Evolutionary conservation across 768 basidiomycete genomes (phyloP), one percentile per base, ranked within the genome.

Genomic region (Termitomyces sp.): DNA sequence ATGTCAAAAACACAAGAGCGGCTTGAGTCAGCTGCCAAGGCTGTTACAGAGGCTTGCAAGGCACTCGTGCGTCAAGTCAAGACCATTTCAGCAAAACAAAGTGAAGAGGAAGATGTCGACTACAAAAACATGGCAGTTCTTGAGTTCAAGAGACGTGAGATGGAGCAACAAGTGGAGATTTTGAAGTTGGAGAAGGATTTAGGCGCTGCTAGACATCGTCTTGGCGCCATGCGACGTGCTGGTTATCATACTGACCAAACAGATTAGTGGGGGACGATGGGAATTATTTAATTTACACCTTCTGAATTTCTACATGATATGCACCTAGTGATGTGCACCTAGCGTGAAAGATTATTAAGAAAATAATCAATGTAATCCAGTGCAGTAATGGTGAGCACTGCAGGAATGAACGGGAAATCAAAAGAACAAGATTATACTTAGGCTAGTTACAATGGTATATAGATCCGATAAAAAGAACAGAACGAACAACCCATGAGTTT

Each of bases 111-210:
- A 62, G 87, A 91, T n/a, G 80, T 85, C 13, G 86, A 91, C 72
- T 98, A 93, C 77, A 89, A 89, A 73, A 87, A 87, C 62, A 95
- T 98, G 93, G 91, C 93, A 3, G 87, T 80, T 45, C 79, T 97
- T 68, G 95, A 99, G 74, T 98, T 95, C 84, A 98, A 98, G 81
- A 90, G 85, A 68, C 82, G 88, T 51, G 96, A 98, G 82, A 98
- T 99, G 95, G 97, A 98, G 76, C 94, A 96, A 68, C 95, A 98
- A 73, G 97, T 98, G n/a, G 92, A 96, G 71, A 97, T 99, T 65
- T 78, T 99, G 65, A 95, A 89, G 70, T 73, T 98, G 66, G 97
- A 98, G 79, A 97, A 97, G 77, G 95, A 98, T 0, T 78, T 99
- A 39, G 91, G 91, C 22, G 95, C 87, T 47, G 90, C 92, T 20